Base-by-base conservation (phyloP, 305 asterid genomes). In the Fraxinus floribunda region DNA sequence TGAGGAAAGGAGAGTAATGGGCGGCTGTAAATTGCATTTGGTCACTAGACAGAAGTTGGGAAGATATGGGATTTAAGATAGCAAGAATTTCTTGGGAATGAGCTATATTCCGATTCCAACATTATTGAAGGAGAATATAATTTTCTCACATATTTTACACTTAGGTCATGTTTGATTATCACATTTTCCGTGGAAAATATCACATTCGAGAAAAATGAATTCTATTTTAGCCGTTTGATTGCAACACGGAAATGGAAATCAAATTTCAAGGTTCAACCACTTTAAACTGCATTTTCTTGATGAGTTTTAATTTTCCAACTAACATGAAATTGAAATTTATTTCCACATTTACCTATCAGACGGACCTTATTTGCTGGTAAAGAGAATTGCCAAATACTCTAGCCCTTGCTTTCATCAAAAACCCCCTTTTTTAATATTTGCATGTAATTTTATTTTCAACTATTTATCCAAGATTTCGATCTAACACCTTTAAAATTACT, bases 81-180 rank as follows among this genome's bases (percentile, higher is more conserved):
- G 6, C 13, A 68, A 35, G 78, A 38, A 80, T 87, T 71, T 82
- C 84, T 84, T 30, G 89, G 90, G 87, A 89, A 89, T 64, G 86
- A 78, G 4, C 83, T 9, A 18, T 9, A 18, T 20, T 64, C 22
- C 16, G 34, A 64, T 66, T 30, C 72, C 49, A 30, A 8, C 32
- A 52, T 78, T 22, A 32, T 68, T 68, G 36, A 39, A 57, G 20
- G 8, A 80, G 49, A 11, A 46, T 9, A 16, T 44, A 79, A 22
- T 32, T 70, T 29, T 76, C 36, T 16, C 62, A 5, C 29, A 20
- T 60, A 62, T 62, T 18, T 62, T 62, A 20, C 5, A 20, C 39
- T 36, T 35, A 35, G 38, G 38, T 0, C 38, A 4, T 35, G 38
- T 35, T 5, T 35, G 38, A 32, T 32, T 32, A 32, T 32, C 35